Conservation (phyloP, 768 basidiomycete species). For the Paxillus ammoniavirescens region DNA sequence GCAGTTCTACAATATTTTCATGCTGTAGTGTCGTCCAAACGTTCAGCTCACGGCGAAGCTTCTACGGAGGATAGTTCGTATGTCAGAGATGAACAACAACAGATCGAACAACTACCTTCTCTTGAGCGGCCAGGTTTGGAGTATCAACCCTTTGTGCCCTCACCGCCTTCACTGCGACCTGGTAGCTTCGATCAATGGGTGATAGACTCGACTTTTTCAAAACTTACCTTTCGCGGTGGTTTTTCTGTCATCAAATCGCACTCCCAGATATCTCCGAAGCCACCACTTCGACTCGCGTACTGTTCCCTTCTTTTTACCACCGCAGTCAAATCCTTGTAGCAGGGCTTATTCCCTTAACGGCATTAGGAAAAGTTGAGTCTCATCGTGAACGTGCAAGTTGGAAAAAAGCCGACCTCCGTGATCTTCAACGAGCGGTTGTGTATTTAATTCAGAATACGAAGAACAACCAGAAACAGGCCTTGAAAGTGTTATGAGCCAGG, state of each 20-base stretch:
- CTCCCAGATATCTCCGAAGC: slow-evolving; percentile 23
- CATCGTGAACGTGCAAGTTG: background rate
- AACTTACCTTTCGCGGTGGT: slow-evolving; percentile 5
- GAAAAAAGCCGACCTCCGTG: slow-evolving; percentile 6
- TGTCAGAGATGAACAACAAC: background rate
- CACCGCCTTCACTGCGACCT: slow-evolving; percentile 24
- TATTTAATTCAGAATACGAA: slow-evolving; percentile 9
- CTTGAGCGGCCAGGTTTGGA: background rate
- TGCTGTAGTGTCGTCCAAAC: slow-evolving; percentile 20
- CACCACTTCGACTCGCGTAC: slow-evolving; percentile 11
- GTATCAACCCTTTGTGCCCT: background rate
- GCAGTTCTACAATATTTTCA: slow-evolving; percentile 30
- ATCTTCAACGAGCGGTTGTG: slow-evolving; percentile 3
- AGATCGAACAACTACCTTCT: slow-evolving; percentile 12
- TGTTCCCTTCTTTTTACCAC: slow-evolving; percentile 1
- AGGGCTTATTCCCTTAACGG: slow-evolving; percentile 11
- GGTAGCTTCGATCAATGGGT: background rate
- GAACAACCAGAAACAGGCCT: slow-evolving; percentile 13
- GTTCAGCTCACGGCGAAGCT: slow-evolving; percentile 28
- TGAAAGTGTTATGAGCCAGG: background rate
- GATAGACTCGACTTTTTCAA: background rate
- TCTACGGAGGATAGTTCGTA: slow-evolving; percentile 6
- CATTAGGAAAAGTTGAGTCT: background rate
- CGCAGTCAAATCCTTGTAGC: slow-evolving; percentile 1
- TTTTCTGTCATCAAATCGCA: slow-evolving; percentile 15